These are phyloP conservation scores for Dioscorea cayenensis DNA, from an alignment of 116 monocot genomes.

Conservation along the genomic window DNA sequence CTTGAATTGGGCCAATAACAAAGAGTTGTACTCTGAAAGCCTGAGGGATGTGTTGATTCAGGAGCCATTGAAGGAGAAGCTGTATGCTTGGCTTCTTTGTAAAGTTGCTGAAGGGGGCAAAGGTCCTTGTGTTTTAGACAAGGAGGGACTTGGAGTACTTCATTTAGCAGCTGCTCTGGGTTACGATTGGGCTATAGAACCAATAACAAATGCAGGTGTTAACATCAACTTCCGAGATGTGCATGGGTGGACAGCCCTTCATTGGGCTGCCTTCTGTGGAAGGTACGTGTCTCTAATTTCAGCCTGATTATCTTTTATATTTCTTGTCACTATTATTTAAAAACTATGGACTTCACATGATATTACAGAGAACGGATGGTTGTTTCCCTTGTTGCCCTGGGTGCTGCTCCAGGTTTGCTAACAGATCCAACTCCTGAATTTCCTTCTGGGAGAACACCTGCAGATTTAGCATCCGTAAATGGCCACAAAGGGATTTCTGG, in stretches of 20 bases:
- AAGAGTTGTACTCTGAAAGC: slow-evolving; percentile 22
- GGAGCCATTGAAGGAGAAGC: slow-evolving; percentile 54
- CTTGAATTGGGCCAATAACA: slow-evolving; percentile 22
- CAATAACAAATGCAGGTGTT: slow-evolving; percentile 71
- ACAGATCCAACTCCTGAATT: slow-evolving; percentile 90
- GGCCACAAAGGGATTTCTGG: slow-evolving; percentile 99
- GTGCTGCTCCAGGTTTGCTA: slow-evolving; percentile 71
- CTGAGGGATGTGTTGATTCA: slow-evolving; percentile 27
- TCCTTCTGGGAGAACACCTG: slow-evolving; percentile 86
- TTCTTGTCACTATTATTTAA: neutral
- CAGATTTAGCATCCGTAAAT: slow-evolving; percentile 88
- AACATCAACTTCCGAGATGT: slow-evolving; percentile 89
- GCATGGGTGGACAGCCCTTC: slow-evolving; percentile 98
- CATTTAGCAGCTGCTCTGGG: slow-evolving; percentile 97
- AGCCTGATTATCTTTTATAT: neutral
- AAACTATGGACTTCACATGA: neutral
- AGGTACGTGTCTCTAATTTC: slow-evolving; percentile 34
- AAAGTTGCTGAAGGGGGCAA: slow-evolving; percentile 78
- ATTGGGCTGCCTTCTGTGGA: slow-evolving; percentile 94
- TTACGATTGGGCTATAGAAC: slow-evolving; percentile 91
- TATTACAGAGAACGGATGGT: slow-evolving; percentile 69
- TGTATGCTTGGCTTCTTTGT: slow-evolving; percentile 71
- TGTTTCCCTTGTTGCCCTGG: slow-evolving; percentile 49
- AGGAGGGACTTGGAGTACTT: slow-evolving; percentile 88
- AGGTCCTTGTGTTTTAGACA: slow-evolving; percentile 73